Evolutionary conservation across 805 yeast species (phyloP).

Genomic region (Candida saitoana): DNA sequence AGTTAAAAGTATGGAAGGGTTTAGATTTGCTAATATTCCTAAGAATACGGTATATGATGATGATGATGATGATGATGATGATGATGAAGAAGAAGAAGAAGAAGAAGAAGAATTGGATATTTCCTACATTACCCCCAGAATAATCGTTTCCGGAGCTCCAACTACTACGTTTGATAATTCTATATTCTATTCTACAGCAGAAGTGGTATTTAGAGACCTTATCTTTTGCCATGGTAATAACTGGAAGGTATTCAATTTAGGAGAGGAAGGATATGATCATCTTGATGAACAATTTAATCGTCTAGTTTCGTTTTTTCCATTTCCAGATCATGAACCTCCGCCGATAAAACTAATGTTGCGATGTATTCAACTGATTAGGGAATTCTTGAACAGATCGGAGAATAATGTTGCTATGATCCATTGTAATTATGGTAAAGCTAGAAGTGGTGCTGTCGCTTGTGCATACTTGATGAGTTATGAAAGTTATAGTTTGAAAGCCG

Average conservation of each 20-base stretch:
- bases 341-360: slow-evolving; percentile 49
- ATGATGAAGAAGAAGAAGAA: slow-evolving; percentile 5
- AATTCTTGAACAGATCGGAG: slow-evolving; percentile 30
- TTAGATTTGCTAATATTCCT: slow-evolving; percentile 5
- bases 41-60: slow-evolving; percentile 8
- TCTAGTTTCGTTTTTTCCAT: slow-evolving; percentile 46
- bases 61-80: slow-evolving; percentile 7
- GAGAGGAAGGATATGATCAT: slow-evolving; percentile 50
- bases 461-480: slow-evolving; percentile 55
- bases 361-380: slow-evolving; percentile 43
- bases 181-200: slow-evolving; percentile 50
- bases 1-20: no score
- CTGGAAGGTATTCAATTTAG: slow-evolving; percentile 75
- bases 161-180: slow-evolving; percentile 40
- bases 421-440: slow-evolving; percentile 89
- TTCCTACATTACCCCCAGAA: slow-evolving; percentile 57
- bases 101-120: slow-evolving; percentile 46
- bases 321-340: slow-evolving; percentile 78
- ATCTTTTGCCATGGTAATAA: slow-evolving; percentile 42
- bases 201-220: slow-evolving; percentile 48
- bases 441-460: slow-evolving; percentile 75
- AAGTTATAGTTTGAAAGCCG: slow-evolving; percentile 33
- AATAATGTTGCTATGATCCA: slow-evolving; percentile 65
- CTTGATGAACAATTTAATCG: slow-evolving; percentile 34
- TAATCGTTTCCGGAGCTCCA: slow-evolving; percentile 79